phyloP scores from a whole-genome alignment of 2,329 filamentous ascomycete genomes.

The Cercospora citrullina region DNA sequence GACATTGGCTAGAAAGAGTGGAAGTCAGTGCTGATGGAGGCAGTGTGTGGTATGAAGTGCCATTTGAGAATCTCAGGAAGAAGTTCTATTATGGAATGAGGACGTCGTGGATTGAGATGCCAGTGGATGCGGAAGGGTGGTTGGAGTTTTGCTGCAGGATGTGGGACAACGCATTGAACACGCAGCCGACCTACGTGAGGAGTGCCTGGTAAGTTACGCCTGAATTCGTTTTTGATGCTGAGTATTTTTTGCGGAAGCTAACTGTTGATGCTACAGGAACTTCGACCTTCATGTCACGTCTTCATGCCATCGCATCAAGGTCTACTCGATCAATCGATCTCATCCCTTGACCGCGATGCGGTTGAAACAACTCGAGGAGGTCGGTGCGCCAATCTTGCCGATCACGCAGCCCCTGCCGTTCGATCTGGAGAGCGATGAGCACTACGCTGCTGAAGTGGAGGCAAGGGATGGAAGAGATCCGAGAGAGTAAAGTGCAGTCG shows the following conservation, averaged over 20 bases:
- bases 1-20: constrained; percentile 57
- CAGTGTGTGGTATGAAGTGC: constrained; percentile 64
- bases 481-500: constrained; percentile 37
- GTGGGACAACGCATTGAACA: constrained; percentile 51
- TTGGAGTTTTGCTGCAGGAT: constrained; percentile 47
- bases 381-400: constrained; percentile 50
- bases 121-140: constrained; percentile 55
- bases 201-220: constrained; percentile 43
- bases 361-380: constrained; percentile 54
- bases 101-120: constrained; percentile 63
- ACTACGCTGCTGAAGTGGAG: constrained; percentile 49
- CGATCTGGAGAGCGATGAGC: constrained; percentile 51
- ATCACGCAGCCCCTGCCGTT: constrained; percentile 57
- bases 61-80: constrained; percentile 58
- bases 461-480: constrained; percentile 46
- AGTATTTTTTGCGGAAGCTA: neutral
- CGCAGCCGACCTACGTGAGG: constrained; percentile 47
- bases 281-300: constrained; percentile 67
- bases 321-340: constrained; percentile 63
- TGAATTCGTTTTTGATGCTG: neutral
- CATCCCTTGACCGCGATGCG: constrained; percentile 52
- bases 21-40: constrained; percentile 66
- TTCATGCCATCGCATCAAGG: constrained; percentile 59
- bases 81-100: constrained; percentile 67
- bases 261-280: constrained; percentile 47